Evolutionary conservation across 2,329 filamentous ascomycete species (phyloP), one percentile per base, ranked within the genome.

Genomic region (Rutstroemia sp.): DNA sequence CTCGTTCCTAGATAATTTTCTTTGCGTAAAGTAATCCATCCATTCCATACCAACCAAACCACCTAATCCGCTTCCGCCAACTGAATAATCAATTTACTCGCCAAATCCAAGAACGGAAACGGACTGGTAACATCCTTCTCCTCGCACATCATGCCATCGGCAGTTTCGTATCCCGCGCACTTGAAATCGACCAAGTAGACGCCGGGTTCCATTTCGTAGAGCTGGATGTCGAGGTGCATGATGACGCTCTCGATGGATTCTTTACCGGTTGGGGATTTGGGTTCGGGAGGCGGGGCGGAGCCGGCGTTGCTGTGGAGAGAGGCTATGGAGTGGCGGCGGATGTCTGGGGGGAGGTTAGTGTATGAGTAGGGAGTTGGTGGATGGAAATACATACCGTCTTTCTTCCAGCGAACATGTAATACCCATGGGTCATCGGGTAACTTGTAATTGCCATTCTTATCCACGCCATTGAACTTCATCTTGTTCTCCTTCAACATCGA

Each of bases 131-230:
- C 90, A 67, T 95, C 88, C 79, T 97, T 97, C 74, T 96, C 91
- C 66, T 94, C 90, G 51, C 91, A 75, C 51, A 87, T 75, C 62
- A 86, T 83, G 49, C 92, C 86, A 55, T 94, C 78, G 12, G 77
- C 68, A 48, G 80, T 90, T 74, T 99, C 94, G 73, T 99, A 99
- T 19, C 94, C 94, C 14, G 94, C 92, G 71, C 92, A 97, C 71
- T 96, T 97, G 78, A 99, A 99, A 71, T 99, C 94, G 49, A 99
- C 94, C 61, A 99, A 86, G 72, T 92, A 97, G 63, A 94, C 92
- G 55, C 89, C 87, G 57, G 85, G 84, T 71, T 97, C 92, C 77
- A 97, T 91, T 69, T 91, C 87, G 72, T 96, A 96, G 52, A 96
- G 86, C 71, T 96, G 94, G 61, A 99, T 96, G 63, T 95, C 92